Percentiles rank a stretch among this genome's conserved stretches.
phyloP scores from a whole-genome alignment of 2,329 filamentous ascomycete species.

The Corynespora cassiicola region DNA sequence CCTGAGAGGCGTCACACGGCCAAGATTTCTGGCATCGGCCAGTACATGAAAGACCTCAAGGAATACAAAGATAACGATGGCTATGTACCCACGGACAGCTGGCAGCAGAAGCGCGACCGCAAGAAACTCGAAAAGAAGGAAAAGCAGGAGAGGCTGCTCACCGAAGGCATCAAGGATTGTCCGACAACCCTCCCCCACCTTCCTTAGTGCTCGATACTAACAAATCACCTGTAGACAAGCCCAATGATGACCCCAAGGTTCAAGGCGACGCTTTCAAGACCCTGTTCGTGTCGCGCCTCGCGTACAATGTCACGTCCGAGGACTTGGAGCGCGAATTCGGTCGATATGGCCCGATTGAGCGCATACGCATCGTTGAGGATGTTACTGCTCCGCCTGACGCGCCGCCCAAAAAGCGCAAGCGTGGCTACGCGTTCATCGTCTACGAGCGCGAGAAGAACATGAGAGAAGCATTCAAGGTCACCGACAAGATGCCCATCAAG shows the following conservation, averaged over 20 bases:
- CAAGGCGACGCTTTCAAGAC: slow-evolving; percentile 95
- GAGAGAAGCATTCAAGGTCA: slow-evolving; percentile 94
- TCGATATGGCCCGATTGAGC: slow-evolving; percentile 91
- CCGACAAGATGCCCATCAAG: slow-evolving; percentile 90
- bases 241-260: slow-evolving; percentile 83
- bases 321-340: slow-evolving; percentile 94
- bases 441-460: slow-evolving; percentile 98
- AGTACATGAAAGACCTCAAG: slow-evolving; percentile 75
- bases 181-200: slow-evolving; percentile 29
- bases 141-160: slow-evolving; percentile 67
- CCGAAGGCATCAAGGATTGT: slow-evolving; percentile 72
- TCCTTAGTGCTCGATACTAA: slow-evolving; percentile 18
- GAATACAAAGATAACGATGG: slow-evolving; percentile 80
- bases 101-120: slow-evolving; percentile 86
- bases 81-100: slow-evolving; percentile 87
- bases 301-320: slow-evolving; percentile 86
- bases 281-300: slow-evolving; percentile 87
- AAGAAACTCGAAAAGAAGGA: slow-evolving; percentile 81
- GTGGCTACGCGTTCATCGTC: slow-evolving; percentile 95
- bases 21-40: slow-evolving; percentile 74
- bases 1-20: slow-evolving; percentile 82
- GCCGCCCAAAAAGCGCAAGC: slow-evolving; percentile 67
- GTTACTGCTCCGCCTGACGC: slow-evolving; percentile 73
- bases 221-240: slow-evolving; percentile 70
- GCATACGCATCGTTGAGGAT: slow-evolving; percentile 87